phyloP scores from a whole-genome alignment of 139 green algal species.

The Coelastrella sp. region DNA sequence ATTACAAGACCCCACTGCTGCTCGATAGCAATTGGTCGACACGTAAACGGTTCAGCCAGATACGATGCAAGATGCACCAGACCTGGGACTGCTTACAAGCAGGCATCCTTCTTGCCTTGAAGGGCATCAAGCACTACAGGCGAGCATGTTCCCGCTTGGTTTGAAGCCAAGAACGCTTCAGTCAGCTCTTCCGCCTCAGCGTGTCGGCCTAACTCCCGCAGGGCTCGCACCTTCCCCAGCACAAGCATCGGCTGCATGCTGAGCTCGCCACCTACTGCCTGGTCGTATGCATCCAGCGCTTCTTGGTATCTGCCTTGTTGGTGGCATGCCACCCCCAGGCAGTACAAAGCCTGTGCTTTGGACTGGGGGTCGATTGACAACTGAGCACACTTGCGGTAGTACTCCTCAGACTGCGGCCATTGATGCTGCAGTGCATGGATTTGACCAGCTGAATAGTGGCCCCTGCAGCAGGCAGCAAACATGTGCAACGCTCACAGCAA shows the following conservation, averaged over 20 bases:
- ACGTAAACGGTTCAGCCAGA: too few species aligned
- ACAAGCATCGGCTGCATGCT: constrained; percentile 50
- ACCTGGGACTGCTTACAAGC: background rate
- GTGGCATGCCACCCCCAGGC: constrained; percentile 58
- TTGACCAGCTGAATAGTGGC: constrained; percentile 67
- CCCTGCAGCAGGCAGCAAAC: constrained; percentile 29
- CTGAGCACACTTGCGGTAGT: constrained; percentile 20
- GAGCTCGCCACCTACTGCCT: constrained; percentile 10
- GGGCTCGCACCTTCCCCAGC: constrained; percentile 28
- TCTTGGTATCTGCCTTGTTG: constrained; percentile 47
- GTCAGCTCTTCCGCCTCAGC: constrained; percentile 52
- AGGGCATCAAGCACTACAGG: constrained; percentile 3
- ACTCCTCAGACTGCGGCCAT: constrained; percentile 23
- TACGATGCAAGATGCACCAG: too few species aligned
- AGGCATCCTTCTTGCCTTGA: background rate
- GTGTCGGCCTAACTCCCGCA: constrained; percentile 36
- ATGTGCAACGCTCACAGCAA: background rate
- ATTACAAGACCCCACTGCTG: too few species aligned
- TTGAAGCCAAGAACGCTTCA: constrained; percentile 34
- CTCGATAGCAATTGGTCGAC: too few species aligned
- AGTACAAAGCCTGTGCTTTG: constrained; percentile 65
- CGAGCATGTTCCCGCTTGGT: background rate
- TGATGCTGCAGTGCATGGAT: constrained; percentile 51
- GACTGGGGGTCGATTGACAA: background rate
- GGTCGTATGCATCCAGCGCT: constrained; percentile 46